These are phyloP conservation scores for Teratosphaeria destructans DNA, from an alignment of 2,329 filamentous ascomycete species.

Conservation along the genomic window DNA sequence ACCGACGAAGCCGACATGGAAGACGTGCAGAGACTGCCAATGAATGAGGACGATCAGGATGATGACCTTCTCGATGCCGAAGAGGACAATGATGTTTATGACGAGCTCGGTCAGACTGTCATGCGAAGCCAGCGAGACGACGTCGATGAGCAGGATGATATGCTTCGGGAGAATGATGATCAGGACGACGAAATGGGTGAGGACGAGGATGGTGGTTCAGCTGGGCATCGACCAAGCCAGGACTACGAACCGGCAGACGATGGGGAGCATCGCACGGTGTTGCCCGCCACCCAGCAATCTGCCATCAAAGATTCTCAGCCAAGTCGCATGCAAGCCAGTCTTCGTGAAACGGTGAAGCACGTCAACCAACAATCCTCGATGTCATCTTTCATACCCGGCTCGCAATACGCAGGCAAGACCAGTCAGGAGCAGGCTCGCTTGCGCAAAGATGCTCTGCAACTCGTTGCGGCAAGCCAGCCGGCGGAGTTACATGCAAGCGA, in stretches of 20 bases:
- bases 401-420: slow-evolving; percentile 23
- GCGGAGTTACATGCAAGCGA: slow-evolving; percentile 1
- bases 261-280: neutral
- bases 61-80: slow-evolving; percentile 17
- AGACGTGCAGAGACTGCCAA: slow-evolving; percentile 8
- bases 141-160: neutral
- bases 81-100: slow-evolving; percentile 29
- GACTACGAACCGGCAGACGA: slow-evolving; percentile 4
- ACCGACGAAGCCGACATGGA: slow-evolving; percentile 11
- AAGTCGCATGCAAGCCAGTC: slow-evolving; percentile 7
- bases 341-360: neutral
- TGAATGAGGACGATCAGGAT: slow-evolving; percentile 4
- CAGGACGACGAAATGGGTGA: slow-evolving; percentile 3
- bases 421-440: slow-evolving; percentile 19
- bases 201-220: neutral
- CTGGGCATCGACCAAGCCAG: slow-evolving; percentile 2
- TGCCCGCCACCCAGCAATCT: slow-evolving; percentile 23
- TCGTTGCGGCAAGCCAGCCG: neutral
- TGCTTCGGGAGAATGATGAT: slow-evolving; percentile 2
- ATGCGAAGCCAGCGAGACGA: slow-evolving; percentile 21
- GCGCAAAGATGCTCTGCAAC: slow-evolving; percentile 5
- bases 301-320: slow-evolving; percentile 39
- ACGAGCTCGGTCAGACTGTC: slow-evolving; percentile 25
- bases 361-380: slow-evolving; percentile 17
- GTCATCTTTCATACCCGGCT: slow-evolving; percentile 25